A percentile compares a stretch with the other conserved stretches of the same genome.
Evolutionary conservation across 228 moss, liverwort and hornwort species (phyloP).

Genomic region (Sphagnum magellanicum): DNA sequence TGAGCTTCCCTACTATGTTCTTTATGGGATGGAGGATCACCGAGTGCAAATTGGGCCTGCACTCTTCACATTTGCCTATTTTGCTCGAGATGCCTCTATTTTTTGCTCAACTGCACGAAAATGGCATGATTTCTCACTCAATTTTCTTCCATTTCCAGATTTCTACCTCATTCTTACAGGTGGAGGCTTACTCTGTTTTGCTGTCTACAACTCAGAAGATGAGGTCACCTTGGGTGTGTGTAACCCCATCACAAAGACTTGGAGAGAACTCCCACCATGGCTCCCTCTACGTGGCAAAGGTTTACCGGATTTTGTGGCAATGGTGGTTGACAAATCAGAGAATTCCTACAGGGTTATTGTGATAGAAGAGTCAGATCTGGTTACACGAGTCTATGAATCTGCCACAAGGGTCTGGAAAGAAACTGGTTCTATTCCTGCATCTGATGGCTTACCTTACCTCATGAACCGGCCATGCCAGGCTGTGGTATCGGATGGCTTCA

Average conservation of each 20-base stretch:
- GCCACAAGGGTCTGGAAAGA: slow-evolving; percentile 35
- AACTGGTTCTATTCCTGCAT: slow-evolving; percentile 15
- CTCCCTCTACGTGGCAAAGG: slow-evolving; percentile 30
- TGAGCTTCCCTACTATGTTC: slow-evolving; percentile 34
- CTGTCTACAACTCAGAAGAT: slow-evolving; percentile 22
- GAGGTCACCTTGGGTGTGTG: slow-evolving; percentile 49
- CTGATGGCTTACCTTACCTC: slow-evolving; percentile 37
- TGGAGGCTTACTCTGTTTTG: slow-evolving; percentile 44
- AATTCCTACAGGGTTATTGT: slow-evolving; percentile 45
- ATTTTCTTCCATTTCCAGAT: slow-evolving; percentile 29
- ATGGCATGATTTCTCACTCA: slow-evolving; percentile 39
- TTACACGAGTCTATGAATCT: slow-evolving; percentile 47
- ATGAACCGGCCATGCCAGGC: slow-evolving; percentile 45
- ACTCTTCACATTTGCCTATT: slow-evolving; percentile 47
- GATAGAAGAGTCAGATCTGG: slow-evolving; percentile 38
- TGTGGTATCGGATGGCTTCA: slow-evolving; percentile 24
- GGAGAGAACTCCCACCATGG: slow-evolving; percentile 53
- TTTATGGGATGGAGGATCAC: slow-evolving; percentile 48
- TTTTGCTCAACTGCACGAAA: slow-evolving; percentile 35
- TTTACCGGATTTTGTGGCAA: slow-evolving; percentile 39
- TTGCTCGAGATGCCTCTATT: slow-evolving; percentile 38
- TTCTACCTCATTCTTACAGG: slow-evolving; percentile 47
- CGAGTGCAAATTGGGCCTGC: slow-evolving; percentile 36
- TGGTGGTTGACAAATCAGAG: slow-evolving; percentile 32
- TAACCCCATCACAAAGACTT: slow-evolving; percentile 49